A percentile compares a stretch with the other conserved stretches of the same genome.
These are phyloP conservation scores for Saksenaea oblongispora DNA, from an alignment of 371 early-diverging fungal genomes.

Conservation along the genomic window DNA sequence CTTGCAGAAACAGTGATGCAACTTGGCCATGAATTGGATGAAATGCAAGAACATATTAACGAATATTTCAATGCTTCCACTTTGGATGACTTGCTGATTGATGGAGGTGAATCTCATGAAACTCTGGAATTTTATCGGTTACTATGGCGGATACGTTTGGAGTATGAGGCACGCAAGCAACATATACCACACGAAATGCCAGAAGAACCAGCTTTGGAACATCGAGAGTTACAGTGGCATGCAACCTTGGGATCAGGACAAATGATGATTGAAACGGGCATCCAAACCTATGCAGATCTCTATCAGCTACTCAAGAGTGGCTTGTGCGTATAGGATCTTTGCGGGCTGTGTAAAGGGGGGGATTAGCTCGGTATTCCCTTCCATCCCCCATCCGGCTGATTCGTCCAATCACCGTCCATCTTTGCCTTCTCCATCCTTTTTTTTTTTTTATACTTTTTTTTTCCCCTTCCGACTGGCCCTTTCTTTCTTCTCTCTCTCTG, in stretches of 20 bases:
- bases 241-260: constrained; percentile 2
- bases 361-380: constrained; percentile 2
- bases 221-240: neutral
- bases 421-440: neutral
- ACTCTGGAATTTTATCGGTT: constrained; percentile 6
- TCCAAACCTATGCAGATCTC: constrained; percentile 5
- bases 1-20: constrained; percentile 2
- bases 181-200: neutral
- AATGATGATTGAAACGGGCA: constrained; percentile 6
- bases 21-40: constrained; percentile 7
- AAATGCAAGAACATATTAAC: constrained; percentile 1
- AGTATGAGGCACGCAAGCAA: neutral
- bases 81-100: neutral
- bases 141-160: constrained; percentile 5
- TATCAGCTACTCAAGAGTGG: constrained; percentile 1
- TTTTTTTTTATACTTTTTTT: neutral
- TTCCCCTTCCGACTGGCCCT: neutral
- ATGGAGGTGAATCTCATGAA: constrained; percentile 1
- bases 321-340: neutral
- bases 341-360: neutral
- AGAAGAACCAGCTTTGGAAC: neutral
- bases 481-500: neutral
- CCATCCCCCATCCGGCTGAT: neutral
- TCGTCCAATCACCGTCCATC: neutral
- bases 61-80: neutral